Base-by-base conservation (phyloP, 129 eudicot species). In the Deinandra increscens region DNA sequence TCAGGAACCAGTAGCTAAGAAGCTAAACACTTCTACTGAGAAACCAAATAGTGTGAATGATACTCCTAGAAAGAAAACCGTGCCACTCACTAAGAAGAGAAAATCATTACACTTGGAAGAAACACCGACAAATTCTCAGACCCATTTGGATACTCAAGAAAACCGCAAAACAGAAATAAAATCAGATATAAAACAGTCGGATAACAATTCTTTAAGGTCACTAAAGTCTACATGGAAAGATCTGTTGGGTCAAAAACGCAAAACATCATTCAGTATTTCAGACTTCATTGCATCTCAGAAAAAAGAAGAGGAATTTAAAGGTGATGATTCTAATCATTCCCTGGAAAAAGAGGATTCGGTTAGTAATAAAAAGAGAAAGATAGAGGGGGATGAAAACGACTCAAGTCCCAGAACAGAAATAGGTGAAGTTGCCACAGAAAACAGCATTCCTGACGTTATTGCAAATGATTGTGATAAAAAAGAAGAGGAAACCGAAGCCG, bases 191-290 rank as follows among this genome's bases (percentile, higher is more conserved):
- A 74, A 54, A 61, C 77, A 69, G 72, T 49, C 79, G 18, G 62
- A 6, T 70, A 13, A 38, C 38, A 75, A 50, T 49, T 71, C 80
- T 72, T 29, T 77, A 49, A 64, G 81, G 75, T 50, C 87, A 55
- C 78, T 82, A 13, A 89, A 84, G 75, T 79, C 90, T 9, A 64
- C 86, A 67, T 85, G 89, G 91, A 88, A 45, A 78, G 69, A 71
- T 62, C 69, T 86, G 72, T 68, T 82, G 54, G 87, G 80, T 39
- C 74, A 75, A 45, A 83, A 66, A 59, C 83, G 58, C 8, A 54
- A 50, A 22, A 66, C 75, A 17, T 72, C 81, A 18, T 84, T 86
- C 79, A 58, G 50, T 71, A 68, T 91, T 6, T 73, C 96, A 17
- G 78, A 81, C 53, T 72, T 84, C 78, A 64, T 71, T 38, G 64